Percentiles rank a stretch among this genome's conserved stretches.
These are phyloP conservation scores for Eucalyptus cloeziana DNA, from an alignment of 345 rosid genomes.

Conservation along the genomic window DNA sequence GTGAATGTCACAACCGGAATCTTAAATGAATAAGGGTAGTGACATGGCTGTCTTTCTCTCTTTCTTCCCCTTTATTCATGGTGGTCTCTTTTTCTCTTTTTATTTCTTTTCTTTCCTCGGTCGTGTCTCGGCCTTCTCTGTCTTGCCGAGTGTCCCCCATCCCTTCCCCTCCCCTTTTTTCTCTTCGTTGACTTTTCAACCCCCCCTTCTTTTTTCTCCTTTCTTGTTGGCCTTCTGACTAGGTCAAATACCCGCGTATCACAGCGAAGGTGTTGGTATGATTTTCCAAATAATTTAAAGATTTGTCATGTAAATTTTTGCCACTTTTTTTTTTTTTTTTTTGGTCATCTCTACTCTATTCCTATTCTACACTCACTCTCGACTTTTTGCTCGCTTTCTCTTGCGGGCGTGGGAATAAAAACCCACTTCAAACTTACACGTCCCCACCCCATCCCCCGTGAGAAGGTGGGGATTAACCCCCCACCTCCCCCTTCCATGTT, in stretches of 20 bases:
- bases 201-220: not conserved
- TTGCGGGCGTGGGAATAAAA: no score
- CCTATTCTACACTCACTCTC: no score
- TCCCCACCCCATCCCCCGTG: no score
- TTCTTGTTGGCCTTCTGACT: not conserved
- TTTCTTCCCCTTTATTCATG: not conserved
- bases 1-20: not conserved
- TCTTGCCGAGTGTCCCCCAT: not conserved
- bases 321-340: no score
- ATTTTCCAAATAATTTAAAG: not conserved
- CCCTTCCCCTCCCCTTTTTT: not conserved
- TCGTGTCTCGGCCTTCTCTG: not conserved
- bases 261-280: not conserved
- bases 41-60: not conserved
- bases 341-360: no score
- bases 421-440: no score
- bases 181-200: not conserved
- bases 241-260: not conserved
- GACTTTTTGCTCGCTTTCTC: no score
- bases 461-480: no score
- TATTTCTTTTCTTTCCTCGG: not conserved
- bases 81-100: not conserved
- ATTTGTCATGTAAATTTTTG: not conserved
- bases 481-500: no score
- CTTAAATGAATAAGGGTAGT: not conserved